phyloP scores from a whole-genome alignment of 371 early-diverging fungal genomes.

The Zancudomyces culisetae region DNA sequence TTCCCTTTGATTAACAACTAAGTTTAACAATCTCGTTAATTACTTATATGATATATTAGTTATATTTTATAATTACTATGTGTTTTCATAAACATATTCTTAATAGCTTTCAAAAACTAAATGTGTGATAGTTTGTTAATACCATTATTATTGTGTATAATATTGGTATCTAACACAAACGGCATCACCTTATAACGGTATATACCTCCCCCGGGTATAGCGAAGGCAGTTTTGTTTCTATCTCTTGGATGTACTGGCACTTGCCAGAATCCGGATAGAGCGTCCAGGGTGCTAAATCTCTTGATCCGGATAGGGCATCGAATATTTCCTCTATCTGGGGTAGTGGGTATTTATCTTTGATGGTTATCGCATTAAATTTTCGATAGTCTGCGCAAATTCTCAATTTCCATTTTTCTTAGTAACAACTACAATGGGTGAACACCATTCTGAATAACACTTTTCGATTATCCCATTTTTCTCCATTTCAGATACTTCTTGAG shows the following conservation, averaged over 20 bases:
- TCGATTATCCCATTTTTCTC: too few relatives aligned
- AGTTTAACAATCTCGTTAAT: too few relatives aligned
- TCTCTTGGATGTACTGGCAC: neutral
- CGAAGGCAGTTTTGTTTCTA: neutral
- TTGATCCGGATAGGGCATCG: conserved; percentile 11
- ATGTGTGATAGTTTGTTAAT: too few relatives aligned
- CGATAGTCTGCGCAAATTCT: conserved; percentile 28
- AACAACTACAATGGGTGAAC: conserved; percentile 35
- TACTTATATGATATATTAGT: too few relatives aligned
- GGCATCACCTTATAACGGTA: neutral
- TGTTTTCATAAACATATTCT: too few relatives aligned
- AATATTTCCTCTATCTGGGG: conserved; percentile 19
- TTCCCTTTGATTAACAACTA: too few relatives aligned
- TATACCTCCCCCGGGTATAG: neutral
- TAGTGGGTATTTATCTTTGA: conserved; percentile 16
- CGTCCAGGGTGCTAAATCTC: conserved; percentile 16
- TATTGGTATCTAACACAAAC: too few relatives aligned
- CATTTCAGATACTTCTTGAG: too few relatives aligned
- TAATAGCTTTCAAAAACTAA: too few relatives aligned
- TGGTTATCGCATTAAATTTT: conserved; percentile 25
- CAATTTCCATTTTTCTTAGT: conserved; percentile 32
- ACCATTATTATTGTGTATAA: too few relatives aligned
- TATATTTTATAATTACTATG: too few relatives aligned
- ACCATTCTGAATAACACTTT: too few relatives aligned
- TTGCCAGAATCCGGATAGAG: neutral